Evolutionary conservation across 768 basidiomycete genomes (phyloP), one percentile per base, ranked within the genome.

Genomic region (Amanita brunnescens): DNA sequence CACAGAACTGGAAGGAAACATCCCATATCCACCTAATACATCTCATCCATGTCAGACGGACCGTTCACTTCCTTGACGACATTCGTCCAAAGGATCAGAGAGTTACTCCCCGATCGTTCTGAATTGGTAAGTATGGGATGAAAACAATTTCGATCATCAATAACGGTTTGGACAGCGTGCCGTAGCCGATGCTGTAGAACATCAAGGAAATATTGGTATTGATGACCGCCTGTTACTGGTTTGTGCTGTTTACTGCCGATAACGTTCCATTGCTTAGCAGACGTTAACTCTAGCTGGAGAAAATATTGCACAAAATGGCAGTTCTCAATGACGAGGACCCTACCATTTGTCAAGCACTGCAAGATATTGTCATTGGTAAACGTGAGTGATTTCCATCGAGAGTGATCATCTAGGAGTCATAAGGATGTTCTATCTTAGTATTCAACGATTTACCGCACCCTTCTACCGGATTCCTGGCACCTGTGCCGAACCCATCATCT

Each of bases 361-460:
- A 87, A 58, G 64, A 75, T 44, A 51, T 66, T 49, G 68, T 79
- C 50, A 80, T 87, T 39, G 68, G 67, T 49, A 63, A 81, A 43
- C 68, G 86, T 87, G 61, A 60, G 83, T 70, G 32, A 20, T 23
- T 47, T 18, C 41, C 42, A 40, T 51, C 44, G 48, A 32, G 39
- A 24, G 49, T 34, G 37, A 38, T 48, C 38, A 34, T 43, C 58
- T 26, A n/a, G 47, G 46, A 55, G 57, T 29, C 55, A n/a, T n/a
- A n/a, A n/a, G 61, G 53, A 58, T 48, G 51, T 49, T 43, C 26
- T 9, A 35, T 54, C 52, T 54, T 43, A 85, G 84, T 89, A 37
- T 89, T 83, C 71, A 80, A 84, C 54, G 89, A 89, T 63, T 76
- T 91, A 32, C 86, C 87, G 2, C 88, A 88, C 55, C 87, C 87